Evolutionary conservation across 345 rosid genomes (phyloP).

Genomic region (Citrus reticulata): DNA sequence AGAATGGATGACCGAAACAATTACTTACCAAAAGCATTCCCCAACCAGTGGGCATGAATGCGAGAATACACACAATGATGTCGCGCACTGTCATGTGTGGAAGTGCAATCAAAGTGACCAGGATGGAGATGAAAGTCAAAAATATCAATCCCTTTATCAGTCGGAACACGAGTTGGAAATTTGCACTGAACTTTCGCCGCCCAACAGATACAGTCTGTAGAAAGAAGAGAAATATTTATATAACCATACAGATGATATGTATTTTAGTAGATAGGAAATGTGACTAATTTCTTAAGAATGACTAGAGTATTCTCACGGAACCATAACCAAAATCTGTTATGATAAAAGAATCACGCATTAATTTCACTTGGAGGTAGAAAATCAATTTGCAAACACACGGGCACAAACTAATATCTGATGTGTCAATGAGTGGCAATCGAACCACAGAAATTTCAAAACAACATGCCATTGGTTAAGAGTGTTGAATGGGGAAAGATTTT

Average conservation of each 20-base stretch:
- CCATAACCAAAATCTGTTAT: neutral
- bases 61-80: conserved; percentile 86
- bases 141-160: conserved; percentile 96
- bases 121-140: conserved; percentile 68
- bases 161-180: conserved; percentile 91
- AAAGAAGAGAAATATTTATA: conserved; percentile 9
- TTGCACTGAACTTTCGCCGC: conserved; percentile 87
- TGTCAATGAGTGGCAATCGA: neutral
- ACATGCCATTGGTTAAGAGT: neutral
- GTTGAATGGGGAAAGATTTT: neutral
- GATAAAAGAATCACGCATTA: neutral
- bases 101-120: conserved; percentile 76
- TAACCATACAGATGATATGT: no score
- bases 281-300: neutral
- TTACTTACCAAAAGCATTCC: conserved; percentile 87
- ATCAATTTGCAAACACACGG: neutral
- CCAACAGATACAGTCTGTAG: conserved; percentile 91
- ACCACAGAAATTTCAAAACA: neutral
- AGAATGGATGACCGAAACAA: neutral
- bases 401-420: neutral
- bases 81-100: conserved; percentile 85
- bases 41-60: conserved; percentile 99
- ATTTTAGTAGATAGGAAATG: no score
- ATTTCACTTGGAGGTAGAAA: neutral
- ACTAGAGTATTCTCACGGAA: neutral